These are phyloP conservation scores for Aphanomyces invadans DNA, from an alignment of 352 stramenopile genomes.

Conservation along the genomic window DNA sequence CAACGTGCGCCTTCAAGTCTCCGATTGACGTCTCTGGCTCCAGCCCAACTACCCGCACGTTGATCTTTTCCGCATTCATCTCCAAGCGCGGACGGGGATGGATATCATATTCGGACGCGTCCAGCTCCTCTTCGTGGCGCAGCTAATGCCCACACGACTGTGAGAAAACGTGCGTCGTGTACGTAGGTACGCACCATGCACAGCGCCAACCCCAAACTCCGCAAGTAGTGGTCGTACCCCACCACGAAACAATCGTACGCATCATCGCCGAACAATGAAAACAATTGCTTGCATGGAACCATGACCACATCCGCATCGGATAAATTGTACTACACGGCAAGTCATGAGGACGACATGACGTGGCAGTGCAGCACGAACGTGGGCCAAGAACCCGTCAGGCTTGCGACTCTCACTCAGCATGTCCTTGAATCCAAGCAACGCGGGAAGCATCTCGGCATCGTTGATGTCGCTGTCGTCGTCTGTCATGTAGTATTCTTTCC, in stretches of 20 bases:
- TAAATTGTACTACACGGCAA: constrained; percentile 7
- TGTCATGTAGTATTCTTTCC: constrained; percentile 21
- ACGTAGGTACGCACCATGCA: constrained; percentile 37
- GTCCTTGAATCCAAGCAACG: constrained; percentile 14
- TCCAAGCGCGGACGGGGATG: constrained; percentile 33
- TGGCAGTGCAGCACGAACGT: not conserved
- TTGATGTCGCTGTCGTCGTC: constrained; percentile 17
- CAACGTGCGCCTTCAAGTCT: constrained; percentile 61
- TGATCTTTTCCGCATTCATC: constrained; percentile 48
- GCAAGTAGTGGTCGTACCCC: constrained; percentile 29
- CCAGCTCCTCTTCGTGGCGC: constrained; percentile 37
- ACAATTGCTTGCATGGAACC: constrained; percentile 13
- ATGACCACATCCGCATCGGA: constrained; percentile 7
- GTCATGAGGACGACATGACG: not conserved
- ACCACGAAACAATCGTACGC: constrained; percentile 22
- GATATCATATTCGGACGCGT: constrained; percentile 30
- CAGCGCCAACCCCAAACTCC: constrained; percentile 54
- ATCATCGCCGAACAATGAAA: constrained; percentile 20
- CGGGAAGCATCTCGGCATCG: constrained; percentile 7
- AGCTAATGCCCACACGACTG: too few species aligned
- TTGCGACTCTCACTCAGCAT: constrained; percentile 16
- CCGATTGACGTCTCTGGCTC: constrained; percentile 57
- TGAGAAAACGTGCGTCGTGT: too few species aligned
- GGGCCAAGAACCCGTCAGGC: constrained; percentile 12
- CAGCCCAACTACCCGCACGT: constrained; percentile 52